Evolutionary conservation across 1,139 yeast species (phyloP).

Genomic region (Suhomyces bribrorum): DNA sequence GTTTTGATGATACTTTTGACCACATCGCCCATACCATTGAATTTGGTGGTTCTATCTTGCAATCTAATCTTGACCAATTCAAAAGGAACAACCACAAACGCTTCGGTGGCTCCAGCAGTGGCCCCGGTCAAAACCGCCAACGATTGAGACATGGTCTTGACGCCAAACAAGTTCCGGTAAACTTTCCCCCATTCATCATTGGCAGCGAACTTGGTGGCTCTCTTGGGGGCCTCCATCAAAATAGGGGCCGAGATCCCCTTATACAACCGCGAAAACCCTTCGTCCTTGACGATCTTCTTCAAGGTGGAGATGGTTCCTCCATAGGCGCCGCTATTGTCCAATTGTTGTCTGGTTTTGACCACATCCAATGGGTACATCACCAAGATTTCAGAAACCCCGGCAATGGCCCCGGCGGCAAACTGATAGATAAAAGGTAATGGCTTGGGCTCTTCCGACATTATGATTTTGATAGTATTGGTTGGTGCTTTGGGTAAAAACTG

Average conservation of each 20-base stretch:
- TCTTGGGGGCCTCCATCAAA: constrained; percentile 98
- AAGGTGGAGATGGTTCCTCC: constrained; percentile 84
- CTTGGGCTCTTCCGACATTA: constrained; percentile 35
- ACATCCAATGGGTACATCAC: constrained; percentile 98
- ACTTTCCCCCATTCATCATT: constrained; percentile 95
- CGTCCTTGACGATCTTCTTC: constrained; percentile 77
- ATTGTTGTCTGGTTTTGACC: constrained; percentile 95
- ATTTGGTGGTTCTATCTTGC: constrained; percentile 83
- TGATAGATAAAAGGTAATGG: constrained; percentile 85
- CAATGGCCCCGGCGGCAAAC: constrained; percentile 92
- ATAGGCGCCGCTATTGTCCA: constrained; percentile 70
- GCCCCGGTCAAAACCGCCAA: constrained; percentile 93
- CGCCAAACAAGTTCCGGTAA: constrained; percentile 73
- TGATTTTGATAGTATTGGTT: neutral
- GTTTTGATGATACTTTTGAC: constrained; percentile 66
- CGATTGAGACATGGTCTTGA: constrained; percentile 71
- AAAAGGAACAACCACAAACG: constrained; percentile 95
- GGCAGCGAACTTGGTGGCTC: constrained; percentile 97
- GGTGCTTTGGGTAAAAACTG: neutral
- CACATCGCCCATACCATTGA: constrained; percentile 85
- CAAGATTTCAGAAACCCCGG: constrained; percentile 95
- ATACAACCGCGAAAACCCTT: constrained; percentile 82
- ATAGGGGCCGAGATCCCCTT: constrained; percentile 96
- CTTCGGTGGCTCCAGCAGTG: constrained; percentile 96
- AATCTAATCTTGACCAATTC: constrained; percentile 85